These are phyloP conservation scores for Ciborinia camelliae DNA, from an alignment of 2,329 filamentous ascomycete species.

Conservation along the genomic window DNA sequence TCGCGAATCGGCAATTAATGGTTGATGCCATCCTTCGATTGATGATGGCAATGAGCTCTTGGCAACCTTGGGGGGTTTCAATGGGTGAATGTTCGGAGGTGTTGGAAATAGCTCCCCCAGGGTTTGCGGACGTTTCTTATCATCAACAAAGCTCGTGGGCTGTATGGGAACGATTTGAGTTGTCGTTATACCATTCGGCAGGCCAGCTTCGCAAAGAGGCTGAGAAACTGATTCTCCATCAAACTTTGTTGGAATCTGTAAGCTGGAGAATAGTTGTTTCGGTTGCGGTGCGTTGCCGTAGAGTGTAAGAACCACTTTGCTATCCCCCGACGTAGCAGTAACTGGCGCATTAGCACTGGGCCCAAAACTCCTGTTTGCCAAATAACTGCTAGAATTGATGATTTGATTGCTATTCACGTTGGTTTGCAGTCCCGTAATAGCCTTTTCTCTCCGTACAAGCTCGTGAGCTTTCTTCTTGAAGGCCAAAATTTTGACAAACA, in stretches of 20 bases:
- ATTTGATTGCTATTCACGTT: slow-evolving; percentile 33
- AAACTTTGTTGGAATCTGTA: slow-evolving; percentile 54
- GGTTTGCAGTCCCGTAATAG: slow-evolving; percentile 45
- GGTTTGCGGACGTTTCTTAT: slow-evolving; percentile 57
- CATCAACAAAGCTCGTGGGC: slow-evolving; percentile 40
- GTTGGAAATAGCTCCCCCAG: slow-evolving; percentile 73
- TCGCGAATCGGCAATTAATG: slow-evolving; percentile 40
- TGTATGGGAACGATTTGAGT: slow-evolving; percentile 61
- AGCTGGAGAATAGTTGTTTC: slow-evolving; percentile 81
- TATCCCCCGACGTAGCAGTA: slow-evolving; percentile 42
- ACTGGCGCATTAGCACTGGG: slow-evolving; percentile 31
- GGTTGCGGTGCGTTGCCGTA: slow-evolving; percentile 71
- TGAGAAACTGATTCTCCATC: slow-evolving; percentile 37
- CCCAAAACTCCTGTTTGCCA: slow-evolving; percentile 24
- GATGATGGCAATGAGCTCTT: slow-evolving; percentile 62
- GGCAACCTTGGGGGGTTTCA: slow-evolving; percentile 69
- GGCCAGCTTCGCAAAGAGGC: slow-evolving; percentile 57
- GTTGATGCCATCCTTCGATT: slow-evolving; percentile 48
- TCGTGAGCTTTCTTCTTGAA: slow-evolving; percentile 63
- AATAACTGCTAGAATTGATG: slow-evolving; percentile 19
- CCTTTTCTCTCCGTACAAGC: slow-evolving; percentile 59
- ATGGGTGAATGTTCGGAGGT: slow-evolving; percentile 58
- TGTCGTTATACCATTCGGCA: slow-evolving; percentile 72
- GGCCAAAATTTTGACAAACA: slow-evolving; percentile 31
- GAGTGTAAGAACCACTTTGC: slow-evolving; percentile 67